A percentile compares a stretch with the other conserved stretches of the same genome.
These are phyloP conservation scores for Carex sylvatica DNA, from an alignment of 202 grass and related monocot species.

Conservation along the genomic window DNA sequence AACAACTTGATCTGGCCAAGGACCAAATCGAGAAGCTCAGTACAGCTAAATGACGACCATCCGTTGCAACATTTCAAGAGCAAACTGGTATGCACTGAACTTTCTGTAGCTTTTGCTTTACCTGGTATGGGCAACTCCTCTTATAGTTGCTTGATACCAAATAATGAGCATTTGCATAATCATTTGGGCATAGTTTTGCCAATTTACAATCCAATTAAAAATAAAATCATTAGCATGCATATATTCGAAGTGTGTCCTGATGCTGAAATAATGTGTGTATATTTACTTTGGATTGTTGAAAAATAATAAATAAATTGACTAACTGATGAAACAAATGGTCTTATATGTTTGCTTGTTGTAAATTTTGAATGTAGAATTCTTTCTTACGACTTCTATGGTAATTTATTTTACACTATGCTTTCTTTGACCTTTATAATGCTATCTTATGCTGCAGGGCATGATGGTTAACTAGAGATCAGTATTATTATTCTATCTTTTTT, in stretches of 20 bases:
- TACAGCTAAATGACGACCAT: slow-evolving; percentile 27
- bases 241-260: background rate
- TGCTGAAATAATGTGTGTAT: background rate
- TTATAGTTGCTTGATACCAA: background rate
- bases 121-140: background rate
- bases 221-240: background rate
- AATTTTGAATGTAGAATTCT: background rate
- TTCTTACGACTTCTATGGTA: background rate
- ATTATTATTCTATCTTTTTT: background rate
- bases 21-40: slow-evolving; percentile 49
- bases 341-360: background rate
- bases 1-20: slow-evolving; percentile 67
- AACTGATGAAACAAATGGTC: background rate
- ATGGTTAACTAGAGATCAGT: background rate
- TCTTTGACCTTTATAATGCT: background rate
- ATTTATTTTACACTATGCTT: background rate
- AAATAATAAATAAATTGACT: background rate
- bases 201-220: background rate
- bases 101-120: background rate
- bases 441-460: background rate
- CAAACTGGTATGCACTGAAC: background rate
- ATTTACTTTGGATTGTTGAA: background rate
- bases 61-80: background rate
- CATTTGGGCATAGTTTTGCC: background rate
- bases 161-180: background rate